Evolutionary conservation across 176 grass and related monocot species (phyloP), one percentile per base, ranked within the genome.

Genomic region (Rhynchospora tenuis): DNA sequence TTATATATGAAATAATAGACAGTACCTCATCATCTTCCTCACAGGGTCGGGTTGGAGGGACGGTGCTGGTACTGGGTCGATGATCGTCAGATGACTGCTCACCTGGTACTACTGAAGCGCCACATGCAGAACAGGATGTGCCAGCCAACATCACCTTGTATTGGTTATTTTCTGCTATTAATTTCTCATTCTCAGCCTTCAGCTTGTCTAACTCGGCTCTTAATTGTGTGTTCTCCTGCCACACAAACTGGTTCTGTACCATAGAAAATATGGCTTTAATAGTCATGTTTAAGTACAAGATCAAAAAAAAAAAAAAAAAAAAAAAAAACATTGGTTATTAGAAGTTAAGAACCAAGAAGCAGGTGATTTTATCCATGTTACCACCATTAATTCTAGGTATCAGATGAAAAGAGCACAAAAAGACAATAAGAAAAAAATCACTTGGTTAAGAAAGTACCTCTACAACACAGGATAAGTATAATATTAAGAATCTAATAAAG

Each of bases 141-240:
- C 61, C 48, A 24, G 43, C 61, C 48, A 82, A 65, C 60, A 65
- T 82, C 26, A 65, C 80, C 80, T 82, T 82, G 33, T 50, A 64
- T 82, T 68, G 60, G 15, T 82, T 82, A 43, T 82, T 82, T 82
- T 82, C 80, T 82, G 42, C 47, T 48, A 63, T 33, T 68, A 82
- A 82, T 67, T 82, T 82, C 46, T 67, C 80, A 67, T 82, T 82
- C 22, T 82, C 80, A 19, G 60, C 57, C 24, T 82, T 82, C 22
- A 82, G 43, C 44, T 65, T 82, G 57, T 82, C 80, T 54, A 82
- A 65, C 44, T 82, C 80, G 11, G 59, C 57, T 82, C 80, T 82
- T 45, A 82, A 14, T 82, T 82, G 80, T 27, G 80, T 82, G 43
- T 82, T 82, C 44, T 82, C 80, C 17, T 82, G 80, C 80, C 80